Base-by-base conservation (phyloP, 371 early-diverging fungal genomes). In the Mortierella sp. region DNA sequence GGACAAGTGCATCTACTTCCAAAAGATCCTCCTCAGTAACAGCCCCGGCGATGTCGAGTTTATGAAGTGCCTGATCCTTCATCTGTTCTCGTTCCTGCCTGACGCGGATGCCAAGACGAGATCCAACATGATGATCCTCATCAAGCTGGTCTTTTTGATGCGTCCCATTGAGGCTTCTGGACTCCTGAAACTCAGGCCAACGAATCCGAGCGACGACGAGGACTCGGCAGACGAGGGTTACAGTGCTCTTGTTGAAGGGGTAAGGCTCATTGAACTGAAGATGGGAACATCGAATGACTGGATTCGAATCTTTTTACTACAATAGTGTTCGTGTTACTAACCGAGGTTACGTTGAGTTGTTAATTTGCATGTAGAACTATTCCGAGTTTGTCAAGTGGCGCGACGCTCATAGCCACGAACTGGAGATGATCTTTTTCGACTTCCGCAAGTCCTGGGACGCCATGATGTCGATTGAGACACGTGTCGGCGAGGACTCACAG, bases 41-140 rank as follows among this genome's bases (percentile, higher is more conserved):
- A 83, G 85, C 31, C 93, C 93, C 31, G 89, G 79, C 0, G 94
- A 95, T 73, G 74, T 86, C 7, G 92, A 93, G 41, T 94, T 93
- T 73, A 86, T 92, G 79, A 88, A 87, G 71, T 89, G 90, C 70
- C 81, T 94, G 53, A 89, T 91, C 44, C 89, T 92, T 73, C 91
- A 94, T 80, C 70, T 95, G 41, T 94, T 91, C 69, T 78, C 86
- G 14, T 91, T 88, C 67, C 74, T 93, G 40, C 73, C 87, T 5
- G 86, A 87, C 16, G 86, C 89, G 50, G 88, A 89, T 8, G 67
- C 74, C 43, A 83, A 92, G 19, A 90, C 85, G 39, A 85, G 76
- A 31, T 81, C 86, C 45, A 87, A 92, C 44, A 86, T 91, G 50
- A 90, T 76, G 68, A 85, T 87, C 48, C 68, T 85, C 65, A 83